These are phyloP conservation scores for Cercospora janseana DNA, from an alignment of 2,329 filamentous ascomycete species.

Conservation along the genomic window DNA sequence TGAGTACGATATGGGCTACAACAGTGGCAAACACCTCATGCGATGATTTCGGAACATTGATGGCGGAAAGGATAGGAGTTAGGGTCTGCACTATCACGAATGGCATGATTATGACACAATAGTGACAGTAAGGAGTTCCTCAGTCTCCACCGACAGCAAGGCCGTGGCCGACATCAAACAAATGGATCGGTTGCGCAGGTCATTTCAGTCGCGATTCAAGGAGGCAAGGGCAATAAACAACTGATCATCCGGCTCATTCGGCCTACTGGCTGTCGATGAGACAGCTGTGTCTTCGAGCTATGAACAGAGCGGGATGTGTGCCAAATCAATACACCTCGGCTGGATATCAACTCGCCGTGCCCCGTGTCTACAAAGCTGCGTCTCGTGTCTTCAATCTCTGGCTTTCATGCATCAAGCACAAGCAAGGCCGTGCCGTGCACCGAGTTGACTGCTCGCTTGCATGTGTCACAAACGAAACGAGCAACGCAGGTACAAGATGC, in stretches of 20 bases:
- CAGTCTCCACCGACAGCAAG: background rate
- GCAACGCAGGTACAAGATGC: background rate
- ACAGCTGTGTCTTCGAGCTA: background rate
- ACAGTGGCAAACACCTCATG: constrained; percentile 18
- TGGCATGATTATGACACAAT: constrained; percentile 7
- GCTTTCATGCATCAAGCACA: background rate
- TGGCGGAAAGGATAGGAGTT: no score
- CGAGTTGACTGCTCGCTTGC: background rate
- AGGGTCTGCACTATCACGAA: no score
- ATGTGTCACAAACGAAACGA: background rate
- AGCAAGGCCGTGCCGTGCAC: constrained; percentile 6
- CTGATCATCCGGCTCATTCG: no score
- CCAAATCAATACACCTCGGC: no score
- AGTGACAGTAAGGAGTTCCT: constrained; percentile 6
- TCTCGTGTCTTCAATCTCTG: constrained; percentile 1
- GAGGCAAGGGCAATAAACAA: no score
- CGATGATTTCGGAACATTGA: background rate
- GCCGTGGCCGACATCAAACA: no score
- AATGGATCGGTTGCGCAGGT: no score
- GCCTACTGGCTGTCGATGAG: no score
- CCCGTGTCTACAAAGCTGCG: constrained; percentile 7
- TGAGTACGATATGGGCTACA: constrained; percentile 45
- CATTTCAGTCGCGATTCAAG: background rate
- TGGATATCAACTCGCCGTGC: no score
- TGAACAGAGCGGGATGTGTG: no score